Conservation (phyloP, 1,139 yeast genomes). For the Blastobotrys ciferrii region DNA sequence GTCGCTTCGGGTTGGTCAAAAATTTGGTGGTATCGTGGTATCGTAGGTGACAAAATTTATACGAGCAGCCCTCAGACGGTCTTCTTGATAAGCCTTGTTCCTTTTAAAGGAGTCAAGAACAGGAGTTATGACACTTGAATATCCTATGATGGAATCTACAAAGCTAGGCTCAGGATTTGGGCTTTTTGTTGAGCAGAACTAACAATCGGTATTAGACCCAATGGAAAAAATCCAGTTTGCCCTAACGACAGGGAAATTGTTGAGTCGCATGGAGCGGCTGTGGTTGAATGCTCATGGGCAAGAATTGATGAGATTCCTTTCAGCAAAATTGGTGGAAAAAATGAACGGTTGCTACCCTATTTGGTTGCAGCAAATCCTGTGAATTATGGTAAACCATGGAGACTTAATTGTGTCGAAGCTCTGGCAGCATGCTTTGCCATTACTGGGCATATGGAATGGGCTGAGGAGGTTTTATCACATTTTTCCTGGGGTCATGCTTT, state of each 20-base stretch:
- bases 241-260: conserved; percentile 82
- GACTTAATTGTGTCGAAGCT: conserved; percentile 93
- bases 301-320: conserved; percentile 94
- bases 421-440: conserved; percentile 96
- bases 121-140: no score
- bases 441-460: conserved; percentile 91
- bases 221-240: conserved; percentile 86
- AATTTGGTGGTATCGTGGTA: conserved; percentile 85
- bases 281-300: conserved; percentile 99
- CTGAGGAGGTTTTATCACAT: conserved; percentile 65
- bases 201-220: conserved; percentile 49
- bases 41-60: conserved; percentile 39
- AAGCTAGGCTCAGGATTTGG: not conserved
- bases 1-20: conserved; percentile 81
- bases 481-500: conserved; percentile 94
- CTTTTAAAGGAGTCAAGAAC: no score
- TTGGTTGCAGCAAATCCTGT: conserved; percentile 96
- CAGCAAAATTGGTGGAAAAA: conserved; percentile 82
- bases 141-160: no score
- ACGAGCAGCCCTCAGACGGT: no score
- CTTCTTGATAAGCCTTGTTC: no score
- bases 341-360: conserved; percentile 86
- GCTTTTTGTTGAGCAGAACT: not conserved
- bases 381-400: conserved; percentile 96
- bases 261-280: conserved; percentile 84